A percentile compares a stretch with the other conserved stretches of the same genome.
Conservation (phyloP, 306 rosid genomes). For the Lathyrus aphaca region DNA sequence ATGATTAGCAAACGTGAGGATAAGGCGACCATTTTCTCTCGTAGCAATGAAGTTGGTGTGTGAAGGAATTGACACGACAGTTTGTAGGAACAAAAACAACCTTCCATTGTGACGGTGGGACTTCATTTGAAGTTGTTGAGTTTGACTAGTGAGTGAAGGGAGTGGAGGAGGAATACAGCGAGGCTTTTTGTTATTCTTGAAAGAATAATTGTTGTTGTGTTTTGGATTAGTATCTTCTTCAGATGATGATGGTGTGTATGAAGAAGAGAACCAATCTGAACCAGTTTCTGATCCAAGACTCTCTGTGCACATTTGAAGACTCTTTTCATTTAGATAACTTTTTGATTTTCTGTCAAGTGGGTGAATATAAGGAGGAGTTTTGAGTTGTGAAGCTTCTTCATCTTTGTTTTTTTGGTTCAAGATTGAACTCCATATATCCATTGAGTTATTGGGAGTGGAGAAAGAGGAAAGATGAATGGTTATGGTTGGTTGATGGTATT, state of each 20-base stretch:
- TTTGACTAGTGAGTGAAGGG: constrained; percentile 36
- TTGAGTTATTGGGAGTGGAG: no score
- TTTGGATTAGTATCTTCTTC: constrained; percentile 14
- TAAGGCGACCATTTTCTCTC: constrained; percentile 72
- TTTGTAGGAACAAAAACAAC: constrained; percentile 59
- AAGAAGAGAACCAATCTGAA: constrained; percentile 62
- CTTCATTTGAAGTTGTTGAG: constrained; percentile 43
- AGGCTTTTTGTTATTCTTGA: constrained; percentile 26
- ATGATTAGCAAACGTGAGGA: constrained; percentile 51
- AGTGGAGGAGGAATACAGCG: constrained; percentile 76
- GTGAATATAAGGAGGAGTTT: constrained; percentile 59
- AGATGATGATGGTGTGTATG: constrained; percentile 44
- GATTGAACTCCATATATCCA: constrained; percentile 63
- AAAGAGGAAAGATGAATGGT: no score
- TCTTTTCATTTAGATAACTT: constrained; percentile 54
- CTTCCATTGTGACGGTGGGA: constrained; percentile 67
- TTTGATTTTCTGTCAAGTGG: constrained; percentile 67
- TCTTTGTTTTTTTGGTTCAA: constrained; percentile 47
- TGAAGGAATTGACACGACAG: constrained; percentile 57
- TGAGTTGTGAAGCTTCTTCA: constrained; percentile 26
- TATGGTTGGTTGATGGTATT: no score
- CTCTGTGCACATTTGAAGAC: constrained; percentile 79
- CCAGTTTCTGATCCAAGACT: constrained; percentile 91
- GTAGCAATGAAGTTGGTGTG: constrained; percentile 53
- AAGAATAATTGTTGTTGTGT: constrained; percentile 6